Base-by-base conservation (phyloP, 345 rosid genomes). In the Psidium friedrichsthalianum region DNA sequence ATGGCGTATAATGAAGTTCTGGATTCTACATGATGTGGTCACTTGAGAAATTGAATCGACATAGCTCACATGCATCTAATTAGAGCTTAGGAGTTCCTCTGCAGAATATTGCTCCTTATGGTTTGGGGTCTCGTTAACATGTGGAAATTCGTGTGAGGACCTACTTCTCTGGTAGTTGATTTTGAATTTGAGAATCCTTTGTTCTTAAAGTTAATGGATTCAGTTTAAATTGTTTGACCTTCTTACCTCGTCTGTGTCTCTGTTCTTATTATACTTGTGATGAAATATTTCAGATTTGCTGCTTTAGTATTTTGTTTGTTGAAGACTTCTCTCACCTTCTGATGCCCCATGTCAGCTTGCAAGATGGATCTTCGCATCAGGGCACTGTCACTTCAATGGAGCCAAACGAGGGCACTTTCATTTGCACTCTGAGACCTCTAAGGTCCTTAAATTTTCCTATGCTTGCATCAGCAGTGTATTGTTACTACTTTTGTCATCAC, bases 321-420 rank as follows among this genome's bases (percentile, higher is more conserved):
- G 78, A 84, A 87, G 85, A 44, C 80, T 69, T 56, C 86, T 85
- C 82, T 82, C 56, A 84, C 54, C 74, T 85, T 83, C 82, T 82
- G 74, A 51, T 88, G 87, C 42, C 56, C 86, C 86, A 83, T 92
- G 86, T 85, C 91, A 97, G 99, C 98, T 95, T 95, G 83, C 95
- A 95, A 40, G 99, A 97, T 91, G 99, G 97, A 61, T 92, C 97
- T 69, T 88, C 95, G 2, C 98, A 95, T 89, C 95, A 90, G 87
- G 98, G 96, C 21, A 94, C 98, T 86, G 99, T 95, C 44, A 95
- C 98, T 61, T 97, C 99, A 11, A 95, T 97, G 99, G 99, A 97
- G 87, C 96, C 96, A 18, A 97, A 95, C 90, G 98, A 97, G 90
- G 96, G 93, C 82, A 93, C 93, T 85, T 97, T 95, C 64, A 83